Evolutionary conservation across 208 protist genomes (phyloP).

Genomic region (Phytomonas sp.): DNA sequence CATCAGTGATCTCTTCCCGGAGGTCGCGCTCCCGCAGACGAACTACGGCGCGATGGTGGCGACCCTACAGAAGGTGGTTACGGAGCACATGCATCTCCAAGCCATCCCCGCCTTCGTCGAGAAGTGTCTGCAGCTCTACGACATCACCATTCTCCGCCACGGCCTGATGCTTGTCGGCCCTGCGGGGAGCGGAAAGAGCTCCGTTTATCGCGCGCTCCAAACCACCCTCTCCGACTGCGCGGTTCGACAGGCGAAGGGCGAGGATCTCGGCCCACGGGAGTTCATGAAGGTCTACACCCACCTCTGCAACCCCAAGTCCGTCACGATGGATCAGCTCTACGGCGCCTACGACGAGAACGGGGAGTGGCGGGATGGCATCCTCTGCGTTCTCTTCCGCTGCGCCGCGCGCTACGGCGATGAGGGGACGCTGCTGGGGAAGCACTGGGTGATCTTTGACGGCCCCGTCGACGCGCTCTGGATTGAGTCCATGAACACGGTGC

Average conservation of each 20-base stretch:
- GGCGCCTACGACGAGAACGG: conserved; percentile 94
- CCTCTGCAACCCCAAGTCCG: conserved; percentile 96
- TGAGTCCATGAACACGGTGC: conserved; percentile 94
- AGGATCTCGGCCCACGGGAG: conserved; percentile 29
- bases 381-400: conserved; percentile 91
- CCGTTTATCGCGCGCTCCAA: conserved; percentile 83
- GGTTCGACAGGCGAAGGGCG: conserved; percentile 30
- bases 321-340: conserved; percentile 98
- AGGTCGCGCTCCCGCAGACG: conserved; percentile 77
- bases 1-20: conserved; percentile 98
- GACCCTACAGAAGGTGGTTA: conserved; percentile 59
- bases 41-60: conserved; percentile 93
- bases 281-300: conserved; percentile 90
- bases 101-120: conserved; percentile 88
- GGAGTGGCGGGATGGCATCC: conserved; percentile 96
- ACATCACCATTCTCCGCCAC: conserved; percentile 97
- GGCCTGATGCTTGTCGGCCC: conserved; percentile 97
- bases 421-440: conserved; percentile 79
- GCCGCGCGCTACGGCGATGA: conserved; percentile 85
- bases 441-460: conserved; percentile 97
- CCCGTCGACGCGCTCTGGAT: conserved; percentile 96
- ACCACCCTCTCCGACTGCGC: conserved; percentile 72
- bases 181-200: conserved; percentile 94
- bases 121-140: conserved; percentile 98
- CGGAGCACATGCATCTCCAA: conserved; percentile 66